These are phyloP conservation scores for Pythium brachiatum DNA, from an alignment of 352 stramenopile species.

Conservation along the genomic window DNA sequence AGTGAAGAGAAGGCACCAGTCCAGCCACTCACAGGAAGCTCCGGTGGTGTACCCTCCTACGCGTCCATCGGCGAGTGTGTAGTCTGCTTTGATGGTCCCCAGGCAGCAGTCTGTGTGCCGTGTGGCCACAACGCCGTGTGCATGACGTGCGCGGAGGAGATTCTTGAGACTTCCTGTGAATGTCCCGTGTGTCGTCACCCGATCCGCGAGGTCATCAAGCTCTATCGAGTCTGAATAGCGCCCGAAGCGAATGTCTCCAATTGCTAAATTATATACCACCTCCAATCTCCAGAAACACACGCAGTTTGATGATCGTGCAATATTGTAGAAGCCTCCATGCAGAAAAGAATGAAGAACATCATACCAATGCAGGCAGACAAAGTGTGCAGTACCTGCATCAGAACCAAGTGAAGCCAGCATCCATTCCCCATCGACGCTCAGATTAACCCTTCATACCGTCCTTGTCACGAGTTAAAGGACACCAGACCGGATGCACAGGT, in stretches of 20 bases:
- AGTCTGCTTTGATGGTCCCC: conserved; percentile 74
- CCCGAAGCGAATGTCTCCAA: background rate
- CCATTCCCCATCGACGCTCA: too few species aligned
- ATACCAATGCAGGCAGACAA: too few species aligned
- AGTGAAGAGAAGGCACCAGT: conserved; percentile 4
- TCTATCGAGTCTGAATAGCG: conserved; percentile 57
- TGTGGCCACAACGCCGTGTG: conserved; percentile 84
- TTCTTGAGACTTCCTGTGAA: conserved; percentile 52
- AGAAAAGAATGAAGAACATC: too few species aligned
- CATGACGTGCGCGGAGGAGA: conserved; percentile 72
- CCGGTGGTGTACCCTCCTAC: conserved; percentile 31
- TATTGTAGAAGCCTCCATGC: too few species aligned
- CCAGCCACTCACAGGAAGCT: conserved; percentile 33
- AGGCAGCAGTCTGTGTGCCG: conserved; percentile 74
- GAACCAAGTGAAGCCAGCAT: too few species aligned
- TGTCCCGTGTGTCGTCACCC: conserved; percentile 68
- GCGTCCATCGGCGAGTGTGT: conserved; percentile 69
- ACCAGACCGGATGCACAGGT: too few species aligned
- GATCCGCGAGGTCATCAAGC: conserved; percentile 77
- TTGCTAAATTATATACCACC: conserved; percentile 7
- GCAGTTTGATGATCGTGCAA: too few species aligned
- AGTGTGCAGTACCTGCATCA: too few species aligned
- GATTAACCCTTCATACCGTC: too few species aligned
- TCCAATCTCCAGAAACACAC: too few species aligned
- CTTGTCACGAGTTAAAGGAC: too few species aligned